Percentiles rank a stretch among this genome's conserved stretches.
These are phyloP conservation scores for Thielaviopsis musarum DNA, from an alignment of 2,329 filamentous ascomycete genomes.

Conservation along the genomic window DNA sequence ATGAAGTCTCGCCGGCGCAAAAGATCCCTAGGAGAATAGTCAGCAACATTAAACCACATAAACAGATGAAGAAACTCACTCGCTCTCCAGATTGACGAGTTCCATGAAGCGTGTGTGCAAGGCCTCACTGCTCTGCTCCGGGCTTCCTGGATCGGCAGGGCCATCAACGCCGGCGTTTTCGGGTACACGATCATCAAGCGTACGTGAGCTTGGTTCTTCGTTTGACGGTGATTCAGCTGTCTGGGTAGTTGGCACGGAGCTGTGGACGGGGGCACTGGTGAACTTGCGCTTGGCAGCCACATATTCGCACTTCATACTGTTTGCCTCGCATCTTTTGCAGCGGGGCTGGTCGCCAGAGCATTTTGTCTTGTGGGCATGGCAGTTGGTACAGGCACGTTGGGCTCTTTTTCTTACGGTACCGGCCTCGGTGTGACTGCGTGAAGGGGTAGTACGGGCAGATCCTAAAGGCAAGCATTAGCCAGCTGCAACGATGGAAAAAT, in stretches of 20 bases:
- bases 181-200: conserved; percentile 9
- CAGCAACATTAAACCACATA: not conserved
- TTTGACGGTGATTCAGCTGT: conserved; percentile 1
- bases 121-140: conserved; percentile 6
- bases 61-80: conserved; percentile 2
- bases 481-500: not conserved
- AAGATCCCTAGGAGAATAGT: conserved; percentile 16
- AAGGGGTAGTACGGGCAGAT: conserved; percentile 23
- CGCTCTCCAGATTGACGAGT: conserved; percentile 10
- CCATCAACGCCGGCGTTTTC: conserved; percentile 9
- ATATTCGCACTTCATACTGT: conserved; percentile 24
- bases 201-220: conserved; percentile 1
- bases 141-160: conserved; percentile 6
- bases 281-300: conserved; percentile 23
- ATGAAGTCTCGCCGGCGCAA: conserved; percentile 22
- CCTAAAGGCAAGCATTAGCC: conserved; percentile 14
- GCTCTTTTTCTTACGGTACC: conserved; percentile 25
- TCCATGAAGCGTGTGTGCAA: conserved; percentile 8
- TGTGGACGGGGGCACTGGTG: conserved; percentile 18
- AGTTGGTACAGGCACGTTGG: conserved; percentile 26
- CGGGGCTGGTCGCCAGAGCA: conserved; percentile 25
- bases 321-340: conserved; percentile 23
- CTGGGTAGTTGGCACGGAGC: not conserved
- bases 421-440: conserved; percentile 25
- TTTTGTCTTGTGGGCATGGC: conserved; percentile 27